Percentiles rank a stretch among this genome's conserved stretches.
Evolutionary conservation across 2,329 filamentous ascomycete genomes (phyloP).

Genomic region (Pyrenochaeta sp.): DNA sequence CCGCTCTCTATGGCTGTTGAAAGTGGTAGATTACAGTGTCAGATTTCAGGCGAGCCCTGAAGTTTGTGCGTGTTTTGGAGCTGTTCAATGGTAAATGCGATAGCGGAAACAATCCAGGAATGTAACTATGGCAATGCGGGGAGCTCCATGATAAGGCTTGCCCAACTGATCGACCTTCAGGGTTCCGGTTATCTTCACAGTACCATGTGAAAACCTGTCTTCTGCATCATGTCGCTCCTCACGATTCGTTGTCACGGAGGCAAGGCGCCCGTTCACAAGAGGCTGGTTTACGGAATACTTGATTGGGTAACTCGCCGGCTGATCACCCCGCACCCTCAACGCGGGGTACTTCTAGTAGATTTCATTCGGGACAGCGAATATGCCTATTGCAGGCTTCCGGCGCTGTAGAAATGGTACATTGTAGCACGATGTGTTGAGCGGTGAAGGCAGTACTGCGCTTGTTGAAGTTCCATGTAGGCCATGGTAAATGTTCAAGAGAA

Average conservation of each 20-base stretch:
- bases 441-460: too few relatives aligned
- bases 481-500: too few relatives aligned
- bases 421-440: not conserved
- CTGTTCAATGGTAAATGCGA: too few relatives aligned
- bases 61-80: too few relatives aligned
- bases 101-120: too few relatives aligned
- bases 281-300: slow-evolving; percentile 23
- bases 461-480: too few relatives aligned
- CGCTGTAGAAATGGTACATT: not conserved
- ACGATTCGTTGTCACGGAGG: slow-evolving; percentile 1
- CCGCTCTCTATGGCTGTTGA: not conserved
- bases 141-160: not conserved
- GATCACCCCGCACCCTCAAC: slow-evolving; percentile 32
- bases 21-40: not conserved
- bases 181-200: slow-evolving; percentile 2
- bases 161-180: not conserved
- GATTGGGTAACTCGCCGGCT: slow-evolving; percentile 25
- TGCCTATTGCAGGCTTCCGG: not conserved
- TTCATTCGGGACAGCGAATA: not conserved
- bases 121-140: too few relatives aligned
- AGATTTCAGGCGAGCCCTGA: too few relatives aligned
- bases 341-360: slow-evolving; percentile 21
- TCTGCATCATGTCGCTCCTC: slow-evolving; percentile 7
- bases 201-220: not conserved
- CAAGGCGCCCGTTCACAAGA: slow-evolving; percentile 14